Evolutionary conservation across 2,329 filamentous ascomycete genomes (phyloP).

Genomic region (Monosporascus sp.): DNA sequence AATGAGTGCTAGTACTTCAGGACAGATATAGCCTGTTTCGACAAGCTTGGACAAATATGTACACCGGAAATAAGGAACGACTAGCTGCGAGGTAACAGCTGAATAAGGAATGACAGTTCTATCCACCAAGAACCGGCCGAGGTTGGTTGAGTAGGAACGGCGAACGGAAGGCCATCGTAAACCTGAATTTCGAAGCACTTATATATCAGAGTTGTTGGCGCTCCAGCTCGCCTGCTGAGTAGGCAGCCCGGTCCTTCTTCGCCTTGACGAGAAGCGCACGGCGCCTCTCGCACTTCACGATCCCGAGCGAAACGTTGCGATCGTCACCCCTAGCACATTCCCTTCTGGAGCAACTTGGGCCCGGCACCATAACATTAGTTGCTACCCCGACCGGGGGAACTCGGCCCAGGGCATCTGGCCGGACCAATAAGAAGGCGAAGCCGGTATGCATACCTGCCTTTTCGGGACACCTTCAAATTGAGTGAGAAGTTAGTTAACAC

Average conservation of each 20-base stretch:
- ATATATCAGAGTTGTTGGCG: too few species aligned
- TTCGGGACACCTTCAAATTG: neutral
- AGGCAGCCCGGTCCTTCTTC: neutral
- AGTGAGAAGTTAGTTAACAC: neutral
- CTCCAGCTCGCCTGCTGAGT: neutral
- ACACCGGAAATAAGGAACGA: neutral
- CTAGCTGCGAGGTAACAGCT: neutral
- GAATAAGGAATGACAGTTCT: neutral
- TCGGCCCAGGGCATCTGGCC: neutral
- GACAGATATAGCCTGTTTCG: neutral
- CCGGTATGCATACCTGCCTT: neutral
- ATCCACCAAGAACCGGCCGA: neutral
- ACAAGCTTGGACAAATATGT: neutral
- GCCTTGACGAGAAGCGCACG: too few species aligned
- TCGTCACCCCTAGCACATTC: neutral
- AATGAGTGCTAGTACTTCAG: neutral
- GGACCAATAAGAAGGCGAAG: neutral
- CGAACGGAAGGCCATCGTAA: neutral
- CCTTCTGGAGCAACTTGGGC: neutral
- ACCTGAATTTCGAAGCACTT: too few species aligned
- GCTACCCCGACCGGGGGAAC: neutral
- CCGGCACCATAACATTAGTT: neutral
- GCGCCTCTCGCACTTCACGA: neutral
- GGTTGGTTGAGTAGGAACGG: neutral
- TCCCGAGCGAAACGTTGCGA: neutral